Evolutionary conservation across 176 grass and related monocot genomes (phyloP), one percentile per base, ranked within the genome.

Genomic region (Thinopyrum elongatum): DNA sequence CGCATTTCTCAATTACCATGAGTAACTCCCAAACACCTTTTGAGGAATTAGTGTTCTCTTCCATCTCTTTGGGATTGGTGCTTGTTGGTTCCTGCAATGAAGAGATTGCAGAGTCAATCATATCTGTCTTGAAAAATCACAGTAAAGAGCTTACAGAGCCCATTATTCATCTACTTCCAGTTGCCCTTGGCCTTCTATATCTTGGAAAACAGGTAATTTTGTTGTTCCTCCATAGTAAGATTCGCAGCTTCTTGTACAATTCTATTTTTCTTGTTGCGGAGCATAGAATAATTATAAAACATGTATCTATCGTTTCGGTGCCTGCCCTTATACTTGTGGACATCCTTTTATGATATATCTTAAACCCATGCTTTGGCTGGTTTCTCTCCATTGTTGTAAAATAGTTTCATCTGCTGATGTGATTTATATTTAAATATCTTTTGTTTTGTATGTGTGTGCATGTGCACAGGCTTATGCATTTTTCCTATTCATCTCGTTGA

Each of bases 1-100:
- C 83, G 47, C 90, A 83, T 16, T 85, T 99, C 22, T 94, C 90
- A 16, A 46, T 60, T 88, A 89, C 93, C 25, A 84, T 99, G 94
- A 92, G 90, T 21, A 90, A 99, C 8, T 76, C 88, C 1, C 90
- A 94, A 88, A 86, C 92, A 83, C 82, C 97, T 31, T 87, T 96
- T 27, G 97, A 94, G 85, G 85, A 96, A 35, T 82, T 96, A 39
- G 94, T 99, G 4, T 99, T 99, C 90, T 84, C 97, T 77, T 85
- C 97, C 67, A 86, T 99, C 28, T 80, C 92, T 35, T 82, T 99
- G 74, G 94, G 97, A 33, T 90, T 99, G 66, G 94, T 96, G 30
- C 96, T 91, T 85, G 94, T 96, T 59, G 97, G 97, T 89, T 99
- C 97, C 83, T 99, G 97, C 71, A 99, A 93, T 74, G 97, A 99